These are phyloP conservation scores for Cephalotrichum gorgonifer DNA, from an alignment of 2,329 filamentous ascomycete genomes.

Conservation along the genomic window DNA sequence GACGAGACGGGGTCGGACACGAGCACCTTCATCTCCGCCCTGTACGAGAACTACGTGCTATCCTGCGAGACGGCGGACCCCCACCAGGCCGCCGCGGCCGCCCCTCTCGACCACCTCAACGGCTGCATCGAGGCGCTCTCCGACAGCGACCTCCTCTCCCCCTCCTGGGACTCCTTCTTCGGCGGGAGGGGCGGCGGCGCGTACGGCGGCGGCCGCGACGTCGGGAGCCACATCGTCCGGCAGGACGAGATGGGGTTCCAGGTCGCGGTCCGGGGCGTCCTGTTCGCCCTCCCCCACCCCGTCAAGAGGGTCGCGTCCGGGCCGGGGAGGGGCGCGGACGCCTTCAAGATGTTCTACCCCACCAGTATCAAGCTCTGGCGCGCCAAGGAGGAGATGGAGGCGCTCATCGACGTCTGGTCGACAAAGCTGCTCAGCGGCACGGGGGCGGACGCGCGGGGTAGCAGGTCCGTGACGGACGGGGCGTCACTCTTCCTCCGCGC, in stretches of 20 bases:
- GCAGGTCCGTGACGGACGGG: slow-evolving; percentile 28
- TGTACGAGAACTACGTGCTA: slow-evolving; percentile 87
- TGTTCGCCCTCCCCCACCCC: slow-evolving; percentile 76
- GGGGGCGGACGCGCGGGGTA: slow-evolving; percentile 25
- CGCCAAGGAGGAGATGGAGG: slow-evolving; percentile 70
- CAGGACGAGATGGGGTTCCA: slow-evolving; percentile 95
- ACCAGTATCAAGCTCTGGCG: slow-evolving; percentile 76
- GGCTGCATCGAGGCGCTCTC: slow-evolving; percentile 82
- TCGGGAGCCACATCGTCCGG: slow-evolving; percentile 62
- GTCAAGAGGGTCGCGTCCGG: slow-evolving; percentile 58
- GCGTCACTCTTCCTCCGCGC: slow-evolving; percentile 38
- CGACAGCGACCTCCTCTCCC: slow-evolving; percentile 74
- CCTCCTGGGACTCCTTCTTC: slow-evolving; percentile 60
- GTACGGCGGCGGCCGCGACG: slow-evolving; percentile 39
- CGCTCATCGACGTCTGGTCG: slow-evolving; percentile 60
- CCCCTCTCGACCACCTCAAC: slow-evolving; percentile 67
- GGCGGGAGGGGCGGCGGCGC: slow-evolving; percentile 39
- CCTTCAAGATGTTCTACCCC: slow-evolving; percentile 88
- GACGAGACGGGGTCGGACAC: slow-evolving; percentile 91
- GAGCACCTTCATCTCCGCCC: slow-evolving; percentile 75
- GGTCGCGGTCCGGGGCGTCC: slow-evolving; percentile 72
- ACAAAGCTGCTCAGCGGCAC: slow-evolving; percentile 47
- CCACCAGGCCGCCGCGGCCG: slow-evolving; percentile 38
- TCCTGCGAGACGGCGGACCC: slow-evolving; percentile 58
- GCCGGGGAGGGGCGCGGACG: slow-evolving; percentile 31